Base-by-base conservation (phyloP, 768 basidiomycete species). In the Naganishia randhawae region DNA sequence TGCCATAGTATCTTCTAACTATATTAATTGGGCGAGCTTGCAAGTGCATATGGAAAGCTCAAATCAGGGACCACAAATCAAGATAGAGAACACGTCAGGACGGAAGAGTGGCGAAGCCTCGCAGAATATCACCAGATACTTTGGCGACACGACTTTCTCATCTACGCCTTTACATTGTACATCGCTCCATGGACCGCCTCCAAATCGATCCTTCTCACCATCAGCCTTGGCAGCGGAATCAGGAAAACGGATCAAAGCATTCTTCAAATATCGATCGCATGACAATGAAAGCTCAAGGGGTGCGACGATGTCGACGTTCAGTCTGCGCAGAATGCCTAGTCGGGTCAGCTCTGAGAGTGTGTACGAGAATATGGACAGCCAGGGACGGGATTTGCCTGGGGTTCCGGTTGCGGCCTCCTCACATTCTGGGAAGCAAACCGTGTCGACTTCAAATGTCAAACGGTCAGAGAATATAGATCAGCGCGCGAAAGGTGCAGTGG, bases 171-270 rank as follows among this genome's bases (percentile, higher is more conserved):
- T 35, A 2, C 31, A 31, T 8, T 31, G 10, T 14, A 9, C 54
- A 10, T n/a, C 54, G 22, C n/a, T 2, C 27, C n/a, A 31, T 11
- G 35, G 9, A 5, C 14, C 10, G 4, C 2, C 31, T 22, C 9
- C 33, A 6, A 14, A 31, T 61, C 57, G 57, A 41, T 39, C 57
- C 22, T 61, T 61, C 39, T 61, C 57, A 22, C 57, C 57, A 61
- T 41, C 57, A 25, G 35, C 57, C 2, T 11, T 61, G 3, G 57
- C 57, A 27, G 37, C 57, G 10, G 25, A 29, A 16, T 61, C 57
- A 25, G 37, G 57, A 8, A 61, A 61, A 29, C 37, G 35, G 37
- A 61, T 42, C 57, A 61, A 61, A 22, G 57, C 57, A 11, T 61
- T 61, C 39, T 61, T 61, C 37, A 25, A 29, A 39, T 10, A 61